Evolutionary conservation across 2,329 filamentous ascomycete species (phyloP).

Genomic region (Apiospora koreana): DNA sequence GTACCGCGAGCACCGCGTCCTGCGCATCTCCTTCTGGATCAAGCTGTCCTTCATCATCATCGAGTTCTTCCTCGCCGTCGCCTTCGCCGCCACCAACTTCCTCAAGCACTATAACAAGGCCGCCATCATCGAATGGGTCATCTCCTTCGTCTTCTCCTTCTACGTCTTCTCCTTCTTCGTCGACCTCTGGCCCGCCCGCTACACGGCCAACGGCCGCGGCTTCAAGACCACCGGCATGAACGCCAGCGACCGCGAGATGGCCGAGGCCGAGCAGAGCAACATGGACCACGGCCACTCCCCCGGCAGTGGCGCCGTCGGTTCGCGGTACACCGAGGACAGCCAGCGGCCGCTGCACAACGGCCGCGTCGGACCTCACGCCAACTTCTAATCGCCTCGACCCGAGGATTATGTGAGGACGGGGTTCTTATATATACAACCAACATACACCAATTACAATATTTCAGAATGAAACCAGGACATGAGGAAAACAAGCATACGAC

Average conservation of each 20-base stretch:
- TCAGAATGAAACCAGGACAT: neutral
- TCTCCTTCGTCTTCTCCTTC: conserved; percentile 83
- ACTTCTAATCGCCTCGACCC: conserved; percentile 15
- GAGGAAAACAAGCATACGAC: neutral
- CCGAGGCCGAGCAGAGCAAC: conserved; percentile 22
- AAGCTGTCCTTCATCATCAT: conserved; percentile 84
- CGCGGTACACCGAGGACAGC: conserved; percentile 28
- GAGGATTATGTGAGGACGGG: neutral
- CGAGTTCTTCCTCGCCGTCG: conserved; percentile 72
- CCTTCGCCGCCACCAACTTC: conserved; percentile 64
- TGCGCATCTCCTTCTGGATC: conserved; percentile 80
- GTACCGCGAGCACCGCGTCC: conserved; percentile 73
- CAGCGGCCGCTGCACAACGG: conserved; percentile 27
- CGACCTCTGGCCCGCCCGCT: conserved; percentile 79
- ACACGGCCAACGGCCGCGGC: conserved; percentile 41
- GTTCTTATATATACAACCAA: neutral
- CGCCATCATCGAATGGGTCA: conserved; percentile 77
- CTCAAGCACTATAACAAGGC: conserved; percentile 60
- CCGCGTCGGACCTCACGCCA: conserved; percentile 13
- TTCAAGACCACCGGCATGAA: conserved; percentile 24
- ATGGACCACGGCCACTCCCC: conserved; percentile 17
- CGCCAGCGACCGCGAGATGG: conserved; percentile 23
- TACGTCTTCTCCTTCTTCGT: conserved; percentile 86
- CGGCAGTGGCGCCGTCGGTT: conserved; percentile 14
- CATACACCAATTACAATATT: neutral